Base-by-base conservation (phyloP, 805 yeast species). In the Metschnikowia drakensbergensis region DNA sequence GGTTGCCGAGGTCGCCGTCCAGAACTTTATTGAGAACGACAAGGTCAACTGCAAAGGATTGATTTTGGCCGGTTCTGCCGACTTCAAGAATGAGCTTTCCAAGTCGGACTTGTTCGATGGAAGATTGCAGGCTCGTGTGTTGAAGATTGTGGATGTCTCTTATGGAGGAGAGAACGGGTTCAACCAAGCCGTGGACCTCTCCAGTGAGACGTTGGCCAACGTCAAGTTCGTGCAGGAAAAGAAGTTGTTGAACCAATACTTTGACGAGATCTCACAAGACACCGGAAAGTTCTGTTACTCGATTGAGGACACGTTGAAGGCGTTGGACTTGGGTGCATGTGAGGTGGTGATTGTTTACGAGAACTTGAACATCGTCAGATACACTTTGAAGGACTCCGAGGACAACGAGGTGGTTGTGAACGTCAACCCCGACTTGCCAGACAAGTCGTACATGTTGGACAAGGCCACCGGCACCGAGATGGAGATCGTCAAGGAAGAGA, bases 81-180 rank as follows among this genome's bases (percentile, higher is more conserved):
- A 95, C 73, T 94, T 94, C 82, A 94, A 94, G 74, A 94, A 84
- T 54, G 99, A 92, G 72, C 81, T 94, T 67, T 81, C 88, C 50
- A 88, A 84, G 69, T 88, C 97, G 37, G 99, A 94, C 66, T 72
- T 94, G 75, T 92, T 94, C 66, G 99, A 94, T 69, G 75, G 73
- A 59, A 88, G 99, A 75, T 79, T 94, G 64, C 88, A 80, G 59
- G 84, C 86, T 44, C 91, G 90, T 71, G 83, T 94, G 61, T 80
- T 94, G 53, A 88, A 90, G 69, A 81, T 91, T 66, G 99, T 95
- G 48, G 99, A 94, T 76, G 87, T 94, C 49, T 91, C 98, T 3
- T 94, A 94, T 65, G 99, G 99, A 71, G 99, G 99, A 67, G 99
- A 94, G 73, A 94, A 94, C 68, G 99, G 99, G 41, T 94, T 94